These are phyloP conservation scores for Cystoderma amianthinum DNA, from an alignment of 768 basidiomycete genomes.

Conservation along the genomic window DNA sequence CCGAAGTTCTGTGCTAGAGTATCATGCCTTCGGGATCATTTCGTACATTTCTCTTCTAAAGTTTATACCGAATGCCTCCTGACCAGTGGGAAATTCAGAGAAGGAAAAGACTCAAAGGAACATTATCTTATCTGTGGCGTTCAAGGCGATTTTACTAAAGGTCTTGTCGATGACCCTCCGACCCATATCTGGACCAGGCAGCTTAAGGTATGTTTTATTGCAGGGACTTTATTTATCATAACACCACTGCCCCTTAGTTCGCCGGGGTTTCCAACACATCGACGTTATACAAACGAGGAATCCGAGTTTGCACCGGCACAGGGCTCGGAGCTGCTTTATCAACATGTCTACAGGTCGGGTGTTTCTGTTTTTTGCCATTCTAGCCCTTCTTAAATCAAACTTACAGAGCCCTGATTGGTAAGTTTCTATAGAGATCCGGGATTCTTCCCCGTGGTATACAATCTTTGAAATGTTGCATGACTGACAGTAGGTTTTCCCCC, in stretches of 20 bases:
- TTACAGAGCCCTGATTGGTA: constrained; percentile 43
- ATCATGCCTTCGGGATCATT: constrained; percentile 81
- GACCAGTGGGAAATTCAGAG: constrained; percentile 28
- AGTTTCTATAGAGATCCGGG: constrained; percentile 15
- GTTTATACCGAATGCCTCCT: not conserved
- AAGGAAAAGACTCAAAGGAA: constrained; percentile 63
- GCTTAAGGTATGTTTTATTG: constrained; percentile 49
- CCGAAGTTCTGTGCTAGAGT: constrained; percentile 71
- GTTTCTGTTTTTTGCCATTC: constrained; percentile 3
- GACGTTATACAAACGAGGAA: constrained; percentile 68
- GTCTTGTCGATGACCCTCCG: constrained; percentile 68
- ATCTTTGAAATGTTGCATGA: no score
- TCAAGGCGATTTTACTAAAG: constrained; percentile 76
- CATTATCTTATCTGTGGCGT: constrained; percentile 85
- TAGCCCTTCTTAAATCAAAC: constrained; percentile 7
- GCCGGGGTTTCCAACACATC: constrained; percentile 82
- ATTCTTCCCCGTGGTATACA: constrained; percentile 9
- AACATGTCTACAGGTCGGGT: constrained; percentile 70
- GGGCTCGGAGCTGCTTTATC: constrained; percentile 79
- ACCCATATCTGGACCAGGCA: constrained; percentile 72
- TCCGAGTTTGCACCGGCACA: constrained; percentile 82
- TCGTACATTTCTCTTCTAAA: constrained; percentile 38
- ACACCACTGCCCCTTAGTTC: constrained; percentile 34
- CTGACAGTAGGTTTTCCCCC: constrained; percentile 6
- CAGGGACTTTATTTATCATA: constrained; percentile 1